Evolutionary conservation across 352 stramenopile species (phyloP).

Genomic region (Pythium pyrilobum): DNA sequence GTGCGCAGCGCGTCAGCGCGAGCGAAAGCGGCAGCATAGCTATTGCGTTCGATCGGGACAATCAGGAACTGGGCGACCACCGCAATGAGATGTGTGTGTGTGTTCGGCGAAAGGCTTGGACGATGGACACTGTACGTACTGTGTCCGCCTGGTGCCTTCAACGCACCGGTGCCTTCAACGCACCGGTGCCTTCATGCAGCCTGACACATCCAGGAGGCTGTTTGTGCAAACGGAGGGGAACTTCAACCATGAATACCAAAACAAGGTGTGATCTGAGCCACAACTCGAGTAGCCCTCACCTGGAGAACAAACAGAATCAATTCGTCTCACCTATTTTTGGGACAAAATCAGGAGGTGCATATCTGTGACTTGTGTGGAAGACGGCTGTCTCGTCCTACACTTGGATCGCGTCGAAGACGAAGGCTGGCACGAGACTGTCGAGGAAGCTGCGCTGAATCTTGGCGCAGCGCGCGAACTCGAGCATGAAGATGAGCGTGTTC

Average conservation of each 20-base stretch:
- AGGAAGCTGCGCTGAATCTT: conserved; percentile 82
- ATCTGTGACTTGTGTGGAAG: conserved; percentile 4
- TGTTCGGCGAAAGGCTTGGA: too few species aligned
- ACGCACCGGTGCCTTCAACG: too few species aligned
- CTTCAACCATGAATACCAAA: neutral
- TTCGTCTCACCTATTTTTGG: conserved; percentile 8
- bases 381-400: conserved; percentile 20
- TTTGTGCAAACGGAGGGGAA: neutral
- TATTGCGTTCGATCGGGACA: too few species aligned
- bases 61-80: too few species aligned
- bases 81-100: too few species aligned
- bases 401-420: conserved; percentile 87
- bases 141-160: too few species aligned
- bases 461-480: conserved; percentile 78
- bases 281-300: too few species aligned
- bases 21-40: neutral
- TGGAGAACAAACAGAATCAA: neutral
- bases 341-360: too few species aligned
- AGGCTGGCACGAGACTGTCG: conserved; percentile 80
- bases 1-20: too few species aligned
- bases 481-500: conserved; percentile 88
- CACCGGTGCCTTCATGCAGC: too few species aligned
- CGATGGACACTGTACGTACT: too few species aligned
- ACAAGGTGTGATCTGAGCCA: neutral
- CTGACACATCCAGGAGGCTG: too few species aligned